These are phyloP conservation scores for Kwoniella sp. DNA, from an alignment of 768 basidiomycete genomes.

Conservation along the genomic window DNA sequence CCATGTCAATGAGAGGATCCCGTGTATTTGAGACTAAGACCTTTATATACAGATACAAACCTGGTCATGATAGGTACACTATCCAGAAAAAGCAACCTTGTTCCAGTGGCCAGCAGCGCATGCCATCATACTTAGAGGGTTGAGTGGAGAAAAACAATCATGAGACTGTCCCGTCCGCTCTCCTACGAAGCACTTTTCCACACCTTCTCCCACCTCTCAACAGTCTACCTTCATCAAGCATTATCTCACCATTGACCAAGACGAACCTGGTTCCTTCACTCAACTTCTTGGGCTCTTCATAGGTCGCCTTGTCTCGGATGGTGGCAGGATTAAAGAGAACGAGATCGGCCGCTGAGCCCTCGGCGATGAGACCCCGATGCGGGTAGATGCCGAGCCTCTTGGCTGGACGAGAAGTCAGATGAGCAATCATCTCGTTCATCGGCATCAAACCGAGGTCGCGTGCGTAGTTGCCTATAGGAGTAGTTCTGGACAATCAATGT, in stretches of 20 bases:
- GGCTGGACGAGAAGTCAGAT: conserved; percentile 53
- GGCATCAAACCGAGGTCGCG: conserved; percentile 38
- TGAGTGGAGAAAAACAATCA: no score
- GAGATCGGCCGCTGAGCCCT: conserved; percentile 48
- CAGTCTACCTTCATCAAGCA: conserved; percentile 43
- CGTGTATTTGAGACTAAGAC: no score
- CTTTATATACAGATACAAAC: no score
- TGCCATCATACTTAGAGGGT: no score
- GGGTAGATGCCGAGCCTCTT: conserved; percentile 49
- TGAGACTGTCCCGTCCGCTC: conserved; percentile 25
- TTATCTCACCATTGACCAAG: conserved; percentile 50
- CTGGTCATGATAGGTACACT: no score
- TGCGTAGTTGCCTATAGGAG: conserved; percentile 40
- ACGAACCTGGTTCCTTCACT: conserved; percentile 48
- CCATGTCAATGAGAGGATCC: no score
- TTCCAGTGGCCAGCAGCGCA: no score
- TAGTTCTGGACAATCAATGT: not conserved
- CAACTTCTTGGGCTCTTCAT: conserved; percentile 37
- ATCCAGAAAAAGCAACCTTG: no score
- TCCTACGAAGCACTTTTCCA: conserved; percentile 39
- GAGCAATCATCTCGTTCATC: conserved; percentile 46
- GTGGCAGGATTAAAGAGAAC: conserved; percentile 49
- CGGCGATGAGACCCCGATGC: conserved; percentile 40
- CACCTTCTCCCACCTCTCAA: conserved; percentile 27
- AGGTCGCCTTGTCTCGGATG: conserved; percentile 46